Evolutionary conservation across 2,329 filamentous ascomycete genomes (phyloP).

Genomic region (Corniculantispora saksenae): DNA sequence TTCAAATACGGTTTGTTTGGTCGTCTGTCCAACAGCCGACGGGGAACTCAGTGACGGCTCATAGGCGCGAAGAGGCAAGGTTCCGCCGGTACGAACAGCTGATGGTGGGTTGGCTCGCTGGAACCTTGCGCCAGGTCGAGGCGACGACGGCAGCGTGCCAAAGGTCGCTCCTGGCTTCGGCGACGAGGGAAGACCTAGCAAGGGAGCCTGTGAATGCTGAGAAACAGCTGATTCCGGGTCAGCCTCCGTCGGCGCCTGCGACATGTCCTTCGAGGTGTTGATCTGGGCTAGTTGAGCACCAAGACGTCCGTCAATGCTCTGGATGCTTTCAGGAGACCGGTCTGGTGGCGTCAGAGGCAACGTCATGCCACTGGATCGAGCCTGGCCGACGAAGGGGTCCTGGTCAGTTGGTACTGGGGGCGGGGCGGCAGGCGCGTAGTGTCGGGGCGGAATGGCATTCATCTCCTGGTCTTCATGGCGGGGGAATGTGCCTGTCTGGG

Average conservation of each 20-base stretch:
- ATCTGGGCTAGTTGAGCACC: slow-evolving; percentile 39
- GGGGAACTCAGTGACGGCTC: slow-evolving; percentile 58
- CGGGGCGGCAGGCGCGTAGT: slow-evolving; percentile 58
- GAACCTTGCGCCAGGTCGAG: slow-evolving; percentile 53
- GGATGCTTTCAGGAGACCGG: slow-evolving; percentile 42
- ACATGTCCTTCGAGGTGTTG: slow-evolving; percentile 39
- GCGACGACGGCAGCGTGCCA: slow-evolving; percentile 48
- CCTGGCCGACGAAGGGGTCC: slow-evolving; percentile 34
- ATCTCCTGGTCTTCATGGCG: slow-evolving; percentile 57
- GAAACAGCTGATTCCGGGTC: slow-evolving; percentile 56
- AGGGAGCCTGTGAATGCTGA: slow-evolving; percentile 50
- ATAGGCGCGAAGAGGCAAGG: slow-evolving; percentile 62
- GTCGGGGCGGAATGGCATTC: slow-evolving; percentile 57
- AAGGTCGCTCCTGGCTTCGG: slow-evolving; percentile 38
- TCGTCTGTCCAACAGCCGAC: slow-evolving; percentile 46
- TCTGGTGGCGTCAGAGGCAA: slow-evolving; percentile 33
- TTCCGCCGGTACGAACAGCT: slow-evolving; percentile 57
- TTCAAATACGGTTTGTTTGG: slow-evolving; percentile 67
- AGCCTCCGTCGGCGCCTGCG: slow-evolving; percentile 41
- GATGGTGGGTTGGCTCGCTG: slow-evolving; percentile 51
- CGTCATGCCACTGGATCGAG: slow-evolving; percentile 25
- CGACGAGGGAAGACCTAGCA: slow-evolving; percentile 53
- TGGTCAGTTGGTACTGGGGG: slow-evolving; percentile 56
- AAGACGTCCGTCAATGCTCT: slow-evolving; percentile 59
- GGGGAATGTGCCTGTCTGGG: slow-evolving; percentile 61